phyloP scores from a whole-genome alignment of 306 rosid species.

The Pterocarpus macrocarpus region DNA sequence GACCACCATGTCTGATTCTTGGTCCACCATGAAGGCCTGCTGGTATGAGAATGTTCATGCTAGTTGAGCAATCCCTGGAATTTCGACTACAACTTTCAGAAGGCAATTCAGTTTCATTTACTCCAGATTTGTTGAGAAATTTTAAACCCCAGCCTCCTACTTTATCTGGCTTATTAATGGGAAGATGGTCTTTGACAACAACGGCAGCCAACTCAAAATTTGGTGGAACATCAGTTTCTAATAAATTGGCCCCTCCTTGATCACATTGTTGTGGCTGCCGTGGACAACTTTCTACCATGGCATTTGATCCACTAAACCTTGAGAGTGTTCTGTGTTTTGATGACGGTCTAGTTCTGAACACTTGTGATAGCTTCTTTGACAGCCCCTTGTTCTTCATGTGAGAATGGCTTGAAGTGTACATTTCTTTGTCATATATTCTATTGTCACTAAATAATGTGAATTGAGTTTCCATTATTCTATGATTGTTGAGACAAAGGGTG shows the following conservation, averaged over 20 bases:
- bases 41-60: slow-evolving; percentile 78
- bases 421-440: slow-evolving; percentile 58
- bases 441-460: slow-evolving; percentile 69
- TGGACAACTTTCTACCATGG: slow-evolving; percentile 56
- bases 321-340: slow-evolving; percentile 66
- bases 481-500: slow-evolving; percentile 65
- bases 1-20: slow-evolving; percentile 77
- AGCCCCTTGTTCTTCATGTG: slow-evolving; percentile 72
- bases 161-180: slow-evolving; percentile 52
- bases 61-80: slow-evolving; percentile 66
- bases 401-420: slow-evolving; percentile 55
- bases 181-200: slow-evolving; percentile 75
- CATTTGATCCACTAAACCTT: slow-evolving; percentile 54
- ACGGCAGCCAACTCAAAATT: slow-evolving; percentile 90
- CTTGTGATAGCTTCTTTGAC: slow-evolving; percentile 71
- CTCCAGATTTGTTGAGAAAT: slow-evolving; percentile 75
- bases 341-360: slow-evolving; percentile 65
- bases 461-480: slow-evolving; percentile 72
- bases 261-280: slow-evolving; percentile 53
- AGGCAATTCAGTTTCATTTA: slow-evolving; percentile 49
- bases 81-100: slow-evolving; percentile 57
- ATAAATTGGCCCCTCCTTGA: slow-evolving; percentile 44
- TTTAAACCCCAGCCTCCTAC: slow-evolving; percentile 97
- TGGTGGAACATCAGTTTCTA: slow-evolving; percentile 62
- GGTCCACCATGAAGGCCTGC: slow-evolving; percentile 96